Evolutionary conservation across 192 early-diverging fungal species (phyloP).

Genomic region (Entomortierella chlamydospora): DNA sequence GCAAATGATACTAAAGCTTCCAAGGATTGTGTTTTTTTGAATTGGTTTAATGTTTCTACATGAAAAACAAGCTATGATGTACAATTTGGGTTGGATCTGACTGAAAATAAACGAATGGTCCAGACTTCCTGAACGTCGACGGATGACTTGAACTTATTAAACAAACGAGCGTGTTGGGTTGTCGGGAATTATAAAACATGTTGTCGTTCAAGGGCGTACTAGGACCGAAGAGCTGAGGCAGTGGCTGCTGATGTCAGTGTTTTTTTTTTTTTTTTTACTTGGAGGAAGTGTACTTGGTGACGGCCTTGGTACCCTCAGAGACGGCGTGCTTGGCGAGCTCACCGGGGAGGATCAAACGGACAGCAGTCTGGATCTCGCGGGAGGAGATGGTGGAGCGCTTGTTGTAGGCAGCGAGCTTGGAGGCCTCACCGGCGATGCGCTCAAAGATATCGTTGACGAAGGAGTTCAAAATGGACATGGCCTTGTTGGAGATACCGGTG

Average conservation of each 20-base stretch:
- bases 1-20: no score
- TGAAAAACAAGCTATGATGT: slow-evolving; percentile 50
- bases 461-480: slow-evolving; percentile 97
- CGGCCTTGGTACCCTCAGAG: slow-evolving; percentile 98
- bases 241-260: not conserved
- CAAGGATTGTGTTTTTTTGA: slow-evolving; percentile 6
- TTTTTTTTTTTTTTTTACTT: slow-evolving; percentile 58
- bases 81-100: slow-evolving; percentile 27
- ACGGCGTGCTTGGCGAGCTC: slow-evolving; percentile 98
- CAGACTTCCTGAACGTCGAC: slow-evolving; percentile 25
- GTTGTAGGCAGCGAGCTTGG: slow-evolving; percentile 93
- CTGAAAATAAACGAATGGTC: slow-evolving; percentile 14
- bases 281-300: slow-evolving; percentile 94
- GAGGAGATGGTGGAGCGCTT: slow-evolving; percentile 96
- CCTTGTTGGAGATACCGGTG: slow-evolving; percentile 97
- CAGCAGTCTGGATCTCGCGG: slow-evolving; percentile 92
- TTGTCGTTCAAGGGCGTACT: slow-evolving; percentile 36
- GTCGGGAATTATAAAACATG: slow-evolving; percentile 40
- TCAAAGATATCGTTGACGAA: slow-evolving; percentile 99
- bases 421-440: slow-evolving; percentile 88
- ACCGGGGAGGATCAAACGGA: slow-evolving; percentile 81
- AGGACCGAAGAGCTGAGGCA: not conserved
- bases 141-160: slow-evolving; percentile 29
- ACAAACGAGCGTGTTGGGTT: slow-evolving; percentile 30
- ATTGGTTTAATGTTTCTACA: slow-evolving; percentile 44